Base-by-base conservation (phyloP, 805 yeast species). In the Kuraishia molischiana region DNA sequence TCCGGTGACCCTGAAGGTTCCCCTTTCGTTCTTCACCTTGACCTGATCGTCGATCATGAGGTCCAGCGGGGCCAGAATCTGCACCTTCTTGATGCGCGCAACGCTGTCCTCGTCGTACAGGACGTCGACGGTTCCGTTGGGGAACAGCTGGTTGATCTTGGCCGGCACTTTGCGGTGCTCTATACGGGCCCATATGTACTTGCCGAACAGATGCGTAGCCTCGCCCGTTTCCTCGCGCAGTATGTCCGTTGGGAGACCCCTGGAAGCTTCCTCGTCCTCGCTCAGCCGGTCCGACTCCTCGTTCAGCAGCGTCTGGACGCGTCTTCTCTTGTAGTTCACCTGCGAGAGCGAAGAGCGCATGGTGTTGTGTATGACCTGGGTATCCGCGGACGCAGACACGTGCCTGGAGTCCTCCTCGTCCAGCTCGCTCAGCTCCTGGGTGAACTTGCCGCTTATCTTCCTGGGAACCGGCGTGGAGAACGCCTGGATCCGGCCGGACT, bases 41-140 rank as follows among this genome's bases (percentile, higher is more conserved):
- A 80, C 64, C 1, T 41, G 48, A 44, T 80, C 86, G 3, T 84
- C 85, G 14, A 79, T 54, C 30, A 74, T 52, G 2, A 80, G 53
- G 49, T 74, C 83, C 18, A 79, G 54, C 3, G 73, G 62, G 1
- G 55, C 51, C 43, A 51, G 62, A 29, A 66, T 54, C 48, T 58
- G 74, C 32, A 49, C 65, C 46, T 14, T 19, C 19, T 36, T 35
- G 11, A 38, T 36, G 22, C 39, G 34, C 18, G 35, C 20, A 3
- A 42, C 38, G 1, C 13, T 21, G 9, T 34, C 39, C 5, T 32
- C 38, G 30, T 31, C 40, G 24, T 34, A 38, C 17, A 35, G 18
- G 8, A 41, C 35, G 5, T 37, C 26, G 28, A 36, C 32, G 13
- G 17, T 14, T 4, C 38, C 40, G 32, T 39, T 32, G 4, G 31